Evolutionary conservation across 2,329 filamentous ascomycete species (phyloP), one percentile per base, ranked within the genome.

Genomic region (Thermomyces lanuginosus): DNA sequence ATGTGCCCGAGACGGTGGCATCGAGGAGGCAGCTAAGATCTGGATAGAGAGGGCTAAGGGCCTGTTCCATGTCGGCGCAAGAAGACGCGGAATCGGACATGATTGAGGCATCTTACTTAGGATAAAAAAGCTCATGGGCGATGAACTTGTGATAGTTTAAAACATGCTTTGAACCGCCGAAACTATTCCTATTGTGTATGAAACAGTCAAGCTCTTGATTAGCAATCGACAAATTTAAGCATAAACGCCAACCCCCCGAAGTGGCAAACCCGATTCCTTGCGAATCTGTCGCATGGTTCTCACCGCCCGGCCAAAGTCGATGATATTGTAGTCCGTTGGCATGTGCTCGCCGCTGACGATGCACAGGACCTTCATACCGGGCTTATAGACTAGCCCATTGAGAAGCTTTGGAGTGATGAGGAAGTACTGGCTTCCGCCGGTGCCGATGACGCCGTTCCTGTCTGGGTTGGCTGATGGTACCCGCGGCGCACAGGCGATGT

Each of bases 361-460:
- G 49, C 83, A 91, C 40, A 93, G 69, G 17, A 95, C 74, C 43
- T 75, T 81, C 84, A 98, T 98, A 38, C 83, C 78, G 29, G 69
- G 65, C 48, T 92, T 79, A 51, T 93, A 98, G 39, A 73, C 72
- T 32, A 98, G 60, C 7, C 77, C 80, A 4, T 73, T 78, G 33
- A 98, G 70, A 34, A 98, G 63, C 58, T 98, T 98, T 4, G 89
- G 89, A 22, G 89, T 98, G 58, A 98, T 92, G 36, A 98, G 71
- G 60, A 98, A 98, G 58, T 98, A 98, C 57, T 76, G 71, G 24
- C 64, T 65, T 13, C 66, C 66, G n/a, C 56, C 45, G 10, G 41
- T 37, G 9, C 44, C 46, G n/a, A 41, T 42, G 14, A 39, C 35
- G 16, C 36, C 32, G 18, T 78, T 73, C 51, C 83, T 75, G 38